Base-by-base conservation (phyloP, 352 stramenopile species). In the Phytophthora nicotianae region DNA sequence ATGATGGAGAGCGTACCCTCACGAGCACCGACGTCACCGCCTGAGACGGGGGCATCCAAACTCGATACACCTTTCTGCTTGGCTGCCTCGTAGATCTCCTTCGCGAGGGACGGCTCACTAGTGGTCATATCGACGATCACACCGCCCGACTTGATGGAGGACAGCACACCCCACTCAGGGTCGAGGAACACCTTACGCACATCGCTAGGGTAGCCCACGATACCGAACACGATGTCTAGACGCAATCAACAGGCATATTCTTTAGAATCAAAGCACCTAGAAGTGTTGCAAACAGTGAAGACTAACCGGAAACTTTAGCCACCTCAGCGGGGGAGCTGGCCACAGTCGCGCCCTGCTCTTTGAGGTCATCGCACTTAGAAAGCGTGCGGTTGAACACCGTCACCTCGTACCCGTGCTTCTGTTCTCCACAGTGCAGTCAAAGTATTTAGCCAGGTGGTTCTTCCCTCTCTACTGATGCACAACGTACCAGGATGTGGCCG, bases 41-140 rank as follows among this genome's bases (percentile, higher is more conserved):
- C 91, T 5, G 82, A 95, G 26, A 97, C 90, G 1, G 87, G 87
- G 11, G 87, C 83, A 42, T 95, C 86, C 13, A 95, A 61, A 21
- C 76, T 86, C 7, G 79, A 81, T 2, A 93, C 77, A 8, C 84
- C 84, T 52, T 92, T 87, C 24, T 65, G 53, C 65, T 94, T 91
- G 5, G 82, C 86, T 9, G 65, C 68, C 14, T 84, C 74, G 50
- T 93, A 90, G 43, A 97, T 95, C 61, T 97, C 89, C 70, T 94
- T 90, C 23, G 90, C 90, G 8, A 97, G 70, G 24, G 82, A 93
- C 14, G 90, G 90, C 51, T 95, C 81, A 43, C 85, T 96, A 1
- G 90, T 97, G 20, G 90, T 97, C 89, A 96, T 97, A 65, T 97
- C 90, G 27, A 96, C 86, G 35, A 96, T 83, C 62, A 96, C 79